Conservation (phyloP, 164 flowering plant species). For the Brasenia schreberi region DNA sequence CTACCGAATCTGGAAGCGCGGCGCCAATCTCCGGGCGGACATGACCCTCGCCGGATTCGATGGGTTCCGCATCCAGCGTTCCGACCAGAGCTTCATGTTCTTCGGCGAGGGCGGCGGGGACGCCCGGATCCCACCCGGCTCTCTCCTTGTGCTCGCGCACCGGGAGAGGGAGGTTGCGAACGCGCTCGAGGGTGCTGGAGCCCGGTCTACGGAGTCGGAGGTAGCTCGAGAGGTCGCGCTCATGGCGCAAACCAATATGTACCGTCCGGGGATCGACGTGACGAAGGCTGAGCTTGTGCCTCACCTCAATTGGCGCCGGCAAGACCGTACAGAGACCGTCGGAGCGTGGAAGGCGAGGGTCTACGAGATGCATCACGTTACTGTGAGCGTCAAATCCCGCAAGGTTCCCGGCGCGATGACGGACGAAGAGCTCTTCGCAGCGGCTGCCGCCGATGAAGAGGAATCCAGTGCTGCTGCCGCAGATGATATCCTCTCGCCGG, state of each 20-base stretch:
- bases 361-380: conserved; percentile 94
- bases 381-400: conserved; percentile 97
- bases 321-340: conserved; percentile 90
- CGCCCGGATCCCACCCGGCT: conserved; percentile 46
- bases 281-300: conserved; percentile 96
- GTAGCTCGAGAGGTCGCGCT: conserved; percentile 94
- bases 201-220: conserved; percentile 84
- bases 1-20: conserved; percentile 94
- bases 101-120: conserved; percentile 67
- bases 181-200: conserved; percentile 95
- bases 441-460: conserved; percentile 25
- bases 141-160: conserved; percentile 86
- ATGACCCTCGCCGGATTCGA: conserved; percentile 99
- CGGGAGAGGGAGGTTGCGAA: conserved; percentile 94
- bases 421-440: conserved; percentile 93
- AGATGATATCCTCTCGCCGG: conserved; percentile 81
- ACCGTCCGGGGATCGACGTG: conserved; percentile 98
- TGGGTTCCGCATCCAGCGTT: conserved; percentile 91
- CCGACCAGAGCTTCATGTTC: conserved; percentile 91
- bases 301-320: conserved; percentile 92
- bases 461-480: conserved; percentile 55
- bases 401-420: conserved; percentile 99
- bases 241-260: conserved; percentile 99
- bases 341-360: conserved; percentile 95
- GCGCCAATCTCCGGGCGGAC: conserved; percentile 93